Conservation (phyloP, 1,284 basidiomycete genomes). For the Athelia sp. region DNA sequence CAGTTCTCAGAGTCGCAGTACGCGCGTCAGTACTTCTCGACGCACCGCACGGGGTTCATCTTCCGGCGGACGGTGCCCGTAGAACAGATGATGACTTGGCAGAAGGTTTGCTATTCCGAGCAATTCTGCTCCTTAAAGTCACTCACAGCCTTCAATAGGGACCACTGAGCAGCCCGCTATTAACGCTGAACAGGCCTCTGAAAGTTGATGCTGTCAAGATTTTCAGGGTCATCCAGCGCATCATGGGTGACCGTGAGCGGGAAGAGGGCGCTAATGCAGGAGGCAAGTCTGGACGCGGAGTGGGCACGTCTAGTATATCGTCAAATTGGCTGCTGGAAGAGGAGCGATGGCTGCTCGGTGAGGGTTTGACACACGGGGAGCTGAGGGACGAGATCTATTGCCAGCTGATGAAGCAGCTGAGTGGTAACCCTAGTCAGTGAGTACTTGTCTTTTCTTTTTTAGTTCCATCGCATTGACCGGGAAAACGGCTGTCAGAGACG, state of each 20-base stretch:
- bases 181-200: conserved; percentile 61
- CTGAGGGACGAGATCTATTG: conserved; percentile 90
- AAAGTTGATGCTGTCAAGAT: conserved; percentile 75
- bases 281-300: conserved; percentile 33
- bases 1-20: conserved; percentile 82
- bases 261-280: conserved; percentile 47
- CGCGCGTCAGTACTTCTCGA: conserved; percentile 85
- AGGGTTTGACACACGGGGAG: conserved; percentile 75
- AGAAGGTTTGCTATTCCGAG: conserved; percentile 48
- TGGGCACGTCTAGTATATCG: conserved; percentile 31
- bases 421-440: conserved; percentile 72
- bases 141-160: conserved; percentile 37
- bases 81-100: conserved; percentile 85
- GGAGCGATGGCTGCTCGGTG: conserved; percentile 78
- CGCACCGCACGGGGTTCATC: conserved; percentile 78
- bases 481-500: conserved; percentile 50
- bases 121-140: conserved; percentile 1
- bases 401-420: conserved; percentile 88
- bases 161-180: conserved; percentile 61
- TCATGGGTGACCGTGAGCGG: conserved; percentile 87
- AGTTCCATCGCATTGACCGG: not conserved
- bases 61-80: conserved; percentile 77
- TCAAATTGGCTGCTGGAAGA: conserved; percentile 69
- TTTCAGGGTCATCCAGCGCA: conserved; percentile 85
- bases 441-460: conserved; percentile 23